A percentile compares a stretch with the other conserved stretches of the same genome.
These are phyloP conservation scores for Afroboletus lepidellus DNA, from an alignment of 1,284 basidiomycete genomes.

Conservation along the genomic window DNA sequence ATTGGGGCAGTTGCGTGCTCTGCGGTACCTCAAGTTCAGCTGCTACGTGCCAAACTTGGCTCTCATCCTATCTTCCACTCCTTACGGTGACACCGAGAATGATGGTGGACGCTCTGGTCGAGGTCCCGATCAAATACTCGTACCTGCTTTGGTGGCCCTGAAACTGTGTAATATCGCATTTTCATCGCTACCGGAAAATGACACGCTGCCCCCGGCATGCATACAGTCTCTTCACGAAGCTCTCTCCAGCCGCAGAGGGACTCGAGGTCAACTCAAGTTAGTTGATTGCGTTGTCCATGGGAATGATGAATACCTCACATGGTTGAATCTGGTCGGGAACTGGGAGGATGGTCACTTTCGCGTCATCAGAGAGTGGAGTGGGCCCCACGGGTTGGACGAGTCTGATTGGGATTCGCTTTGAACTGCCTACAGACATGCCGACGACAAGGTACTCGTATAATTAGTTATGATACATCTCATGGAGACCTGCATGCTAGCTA, in stretches of 20 bases:
- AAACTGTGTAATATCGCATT: background rate
- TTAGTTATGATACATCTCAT: too few relatives aligned
- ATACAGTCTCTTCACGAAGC: background rate
- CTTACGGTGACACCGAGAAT: background rate
- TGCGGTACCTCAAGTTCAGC: slow-evolving; percentile 2
- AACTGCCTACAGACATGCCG: too few relatives aligned
- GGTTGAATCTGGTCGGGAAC: background rate
- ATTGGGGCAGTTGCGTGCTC: background rate
- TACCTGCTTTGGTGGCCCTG: background rate
- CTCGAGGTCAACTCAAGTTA: background rate
- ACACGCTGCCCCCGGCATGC: too few relatives aligned
- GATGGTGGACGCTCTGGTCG: background rate
- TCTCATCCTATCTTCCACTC: background rate
- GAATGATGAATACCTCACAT: too few relatives aligned
- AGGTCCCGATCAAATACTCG: too few relatives aligned
- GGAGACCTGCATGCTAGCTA: too few relatives aligned
- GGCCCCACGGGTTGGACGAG: too few relatives aligned
- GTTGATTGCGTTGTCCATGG: background rate
- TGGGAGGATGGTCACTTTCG: background rate
- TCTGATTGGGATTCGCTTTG: too few relatives aligned
- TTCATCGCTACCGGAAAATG: background rate
- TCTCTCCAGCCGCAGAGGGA: background rate
- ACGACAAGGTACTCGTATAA: too few relatives aligned
- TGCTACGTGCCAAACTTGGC: background rate
- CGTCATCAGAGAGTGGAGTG: background rate